These are phyloP conservation scores for Magnusiomyces suaveolens DNA, from an alignment of 1,139 yeast genomes.

Conservation along the genomic window DNA sequence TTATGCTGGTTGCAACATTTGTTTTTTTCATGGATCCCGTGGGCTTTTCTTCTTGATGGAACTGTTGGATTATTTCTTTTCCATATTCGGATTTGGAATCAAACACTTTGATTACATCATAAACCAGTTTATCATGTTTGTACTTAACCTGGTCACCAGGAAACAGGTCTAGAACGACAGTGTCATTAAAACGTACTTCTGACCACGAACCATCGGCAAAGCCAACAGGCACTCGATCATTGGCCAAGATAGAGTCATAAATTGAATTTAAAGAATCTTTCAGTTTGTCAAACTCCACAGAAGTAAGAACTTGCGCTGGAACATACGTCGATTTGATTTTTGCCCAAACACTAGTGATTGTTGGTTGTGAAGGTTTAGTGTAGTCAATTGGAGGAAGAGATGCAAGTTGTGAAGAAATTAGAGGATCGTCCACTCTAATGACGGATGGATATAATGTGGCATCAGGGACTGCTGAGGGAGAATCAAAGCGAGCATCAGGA, in stretches of 20 bases:
- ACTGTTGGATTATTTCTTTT: background rate
- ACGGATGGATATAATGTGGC: no score
- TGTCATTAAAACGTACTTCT: background rate
- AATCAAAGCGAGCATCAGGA: background rate
- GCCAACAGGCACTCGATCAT: background rate
- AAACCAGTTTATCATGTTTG: background rate
- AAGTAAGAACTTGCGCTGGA: background rate
- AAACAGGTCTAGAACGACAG: background rate
- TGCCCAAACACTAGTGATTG: background rate
- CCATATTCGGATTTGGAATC: conserved; percentile 1
- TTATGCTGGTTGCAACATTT: no score
- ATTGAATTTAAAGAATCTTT: background rate
- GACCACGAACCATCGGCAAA: background rate
- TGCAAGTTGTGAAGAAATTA: background rate
- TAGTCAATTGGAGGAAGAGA: background rate
- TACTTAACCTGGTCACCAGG: background rate
- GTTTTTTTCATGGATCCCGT: background rate
- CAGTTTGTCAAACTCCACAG: background rate
- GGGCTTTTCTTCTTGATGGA: background rate
- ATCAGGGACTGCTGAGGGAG: background rate
- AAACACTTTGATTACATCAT: background rate
- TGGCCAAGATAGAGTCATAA: background rate
- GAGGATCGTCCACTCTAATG: background rate
- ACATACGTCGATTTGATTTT: background rate
- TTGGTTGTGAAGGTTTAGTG: background rate